These are phyloP conservation scores for Trichoderma hamatum DNA, from an alignment of 2,329 filamentous ascomycete species.

Conservation along the genomic window DNA sequence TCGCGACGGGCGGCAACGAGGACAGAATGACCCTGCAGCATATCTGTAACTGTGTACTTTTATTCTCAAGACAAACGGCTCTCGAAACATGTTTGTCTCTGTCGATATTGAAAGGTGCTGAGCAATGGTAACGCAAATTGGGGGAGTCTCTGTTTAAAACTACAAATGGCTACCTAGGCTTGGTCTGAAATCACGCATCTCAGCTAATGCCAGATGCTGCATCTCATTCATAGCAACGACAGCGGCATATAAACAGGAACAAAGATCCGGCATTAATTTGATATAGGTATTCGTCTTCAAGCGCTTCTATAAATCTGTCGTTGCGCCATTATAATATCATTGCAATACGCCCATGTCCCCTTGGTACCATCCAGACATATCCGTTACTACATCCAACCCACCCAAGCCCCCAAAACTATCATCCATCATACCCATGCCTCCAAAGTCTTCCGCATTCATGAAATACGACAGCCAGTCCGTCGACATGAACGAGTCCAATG, in stretches of 20 bases:
- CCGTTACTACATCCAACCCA: neutral
- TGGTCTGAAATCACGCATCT: too few relatives aligned
- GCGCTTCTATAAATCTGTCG: neutral
- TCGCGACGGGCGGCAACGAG: neutral
- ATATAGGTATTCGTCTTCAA: neutral
- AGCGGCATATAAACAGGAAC: neutral
- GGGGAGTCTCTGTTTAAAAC: too few relatives aligned
- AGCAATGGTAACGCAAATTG: neutral
- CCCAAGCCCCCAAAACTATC: neutral
- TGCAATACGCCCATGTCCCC: slow-evolving; percentile 4
- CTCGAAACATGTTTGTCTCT: neutral
- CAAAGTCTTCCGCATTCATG: slow-evolving; percentile 22
- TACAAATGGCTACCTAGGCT: too few relatives aligned
- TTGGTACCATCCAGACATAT: slow-evolving; percentile 18
- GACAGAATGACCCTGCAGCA: neutral
- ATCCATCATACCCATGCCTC: slow-evolving; percentile 18
- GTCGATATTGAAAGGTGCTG: neutral
- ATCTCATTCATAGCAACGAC: neutral
- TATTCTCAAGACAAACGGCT: neutral
- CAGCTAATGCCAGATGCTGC: neutral
- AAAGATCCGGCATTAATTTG: neutral
- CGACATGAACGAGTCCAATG: slow-evolving; percentile 17
- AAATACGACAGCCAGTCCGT: slow-evolving; percentile 23
- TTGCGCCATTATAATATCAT: neutral
- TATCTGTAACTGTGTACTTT: neutral